These are phyloP conservation scores for Pythium scleroteichum DNA, from an alignment of 352 stramenopile genomes.

Conservation along the genomic window DNA sequence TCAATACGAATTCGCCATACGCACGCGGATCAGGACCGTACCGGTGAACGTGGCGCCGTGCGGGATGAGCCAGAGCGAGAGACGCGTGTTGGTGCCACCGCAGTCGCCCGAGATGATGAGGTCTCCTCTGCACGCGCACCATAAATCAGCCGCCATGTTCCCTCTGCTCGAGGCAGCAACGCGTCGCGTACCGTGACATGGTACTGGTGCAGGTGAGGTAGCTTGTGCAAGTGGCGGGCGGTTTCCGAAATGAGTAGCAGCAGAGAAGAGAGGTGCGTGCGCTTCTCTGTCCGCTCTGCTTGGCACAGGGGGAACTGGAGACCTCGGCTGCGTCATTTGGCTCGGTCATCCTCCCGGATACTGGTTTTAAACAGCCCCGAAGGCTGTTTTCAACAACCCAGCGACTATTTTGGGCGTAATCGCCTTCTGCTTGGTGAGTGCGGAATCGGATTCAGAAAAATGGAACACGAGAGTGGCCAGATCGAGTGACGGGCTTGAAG, in stretches of 20 bases:
- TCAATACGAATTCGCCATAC: background rate
- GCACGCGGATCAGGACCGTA: slow-evolving; percentile 15
- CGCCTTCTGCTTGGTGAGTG: background rate
- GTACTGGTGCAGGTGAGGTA: background rate
- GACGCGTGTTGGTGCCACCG: slow-evolving; percentile 96
- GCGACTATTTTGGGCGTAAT: slow-evolving; percentile 2
- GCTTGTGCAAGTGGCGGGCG: background rate
- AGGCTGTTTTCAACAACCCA: background rate
- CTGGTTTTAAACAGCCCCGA: background rate
- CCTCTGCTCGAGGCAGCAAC: no score
- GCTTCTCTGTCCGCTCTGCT: slow-evolving; percentile 3
- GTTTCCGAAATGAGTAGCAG: background rate
- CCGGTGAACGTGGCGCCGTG: slow-evolving; percentile 58
- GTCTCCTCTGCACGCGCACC: slow-evolving; percentile 35
- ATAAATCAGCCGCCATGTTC: no score
- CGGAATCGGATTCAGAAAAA: background rate
- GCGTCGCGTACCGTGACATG: background rate
- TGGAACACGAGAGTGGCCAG: background rate
- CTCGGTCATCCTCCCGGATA: background rate
- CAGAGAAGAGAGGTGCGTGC: background rate
- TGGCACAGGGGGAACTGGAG: background rate
- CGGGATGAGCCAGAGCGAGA: slow-evolving; percentile 88
- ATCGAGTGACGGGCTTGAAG: no score
- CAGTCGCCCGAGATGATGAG: slow-evolving; percentile 93
- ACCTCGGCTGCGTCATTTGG: slow-evolving; percentile 2